phyloP scores from a whole-genome alignment of 441 rosid genomes.

The Bocquillonia castaneifolia region DNA sequence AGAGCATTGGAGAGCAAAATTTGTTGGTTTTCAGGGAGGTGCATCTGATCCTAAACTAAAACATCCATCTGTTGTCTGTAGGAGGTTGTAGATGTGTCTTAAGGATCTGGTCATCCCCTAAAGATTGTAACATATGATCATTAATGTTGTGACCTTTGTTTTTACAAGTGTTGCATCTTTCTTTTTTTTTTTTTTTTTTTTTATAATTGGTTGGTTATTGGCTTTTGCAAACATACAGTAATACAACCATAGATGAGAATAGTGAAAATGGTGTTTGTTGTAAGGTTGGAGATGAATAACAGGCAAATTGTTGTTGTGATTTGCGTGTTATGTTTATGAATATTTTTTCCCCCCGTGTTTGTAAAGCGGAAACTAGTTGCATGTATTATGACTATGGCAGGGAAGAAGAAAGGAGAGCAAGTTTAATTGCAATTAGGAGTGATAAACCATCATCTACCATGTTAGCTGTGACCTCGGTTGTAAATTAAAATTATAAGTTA shows the following conservation, averaged over 20 bases:
- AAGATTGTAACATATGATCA: conserved; percentile 15
- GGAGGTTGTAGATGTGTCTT: conserved; percentile 16
- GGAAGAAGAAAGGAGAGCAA: too few relatives aligned
- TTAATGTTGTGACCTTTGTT: not conserved
- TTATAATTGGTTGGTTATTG: not conserved
- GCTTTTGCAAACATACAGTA: conserved; percentile 6
- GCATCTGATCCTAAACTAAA: conserved; percentile 14
- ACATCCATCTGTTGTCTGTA: conserved; percentile 13
- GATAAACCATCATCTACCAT: too few relatives aligned
- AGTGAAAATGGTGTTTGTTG: not conserved
- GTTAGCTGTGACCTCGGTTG: too few relatives aligned
- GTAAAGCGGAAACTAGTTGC: too few relatives aligned
- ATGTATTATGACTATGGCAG: too few relatives aligned
- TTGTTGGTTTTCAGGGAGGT: conserved; percentile 9
- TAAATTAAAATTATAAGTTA: too few relatives aligned
- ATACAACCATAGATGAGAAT: not conserved
- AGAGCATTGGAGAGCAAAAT: not conserved
- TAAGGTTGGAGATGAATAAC: not conserved
- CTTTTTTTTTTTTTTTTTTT: too few relatives aligned
- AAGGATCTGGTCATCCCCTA: conserved; percentile 10
- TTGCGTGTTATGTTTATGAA: too few relatives aligned
- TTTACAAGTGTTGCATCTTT: conserved; percentile 12
- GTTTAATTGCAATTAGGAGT: too few relatives aligned
- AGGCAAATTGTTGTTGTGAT: too few relatives aligned
- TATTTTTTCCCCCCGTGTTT: too few relatives aligned